These are phyloP conservation scores for Solanum clarkiae DNA, from an alignment of 257 asterid species.

Conservation along the genomic window DNA sequence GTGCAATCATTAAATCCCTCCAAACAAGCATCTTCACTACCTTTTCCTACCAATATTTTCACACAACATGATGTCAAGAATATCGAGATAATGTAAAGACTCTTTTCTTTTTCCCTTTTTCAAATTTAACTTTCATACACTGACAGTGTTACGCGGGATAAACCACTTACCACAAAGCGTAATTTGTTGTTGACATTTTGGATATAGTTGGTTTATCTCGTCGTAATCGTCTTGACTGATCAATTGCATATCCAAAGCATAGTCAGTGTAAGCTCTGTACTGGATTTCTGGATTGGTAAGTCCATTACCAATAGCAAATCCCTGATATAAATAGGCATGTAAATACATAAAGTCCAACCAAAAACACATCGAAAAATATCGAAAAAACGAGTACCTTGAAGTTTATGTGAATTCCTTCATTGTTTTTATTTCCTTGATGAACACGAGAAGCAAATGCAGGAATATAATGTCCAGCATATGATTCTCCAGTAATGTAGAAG, in stretches of 20 bases:
- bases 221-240: constrained; percentile 11
- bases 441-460: constrained; percentile 39
- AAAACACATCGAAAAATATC: neutral
- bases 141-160: neutral
- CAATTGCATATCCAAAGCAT: constrained; percentile 24
- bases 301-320: constrained; percentile 42
- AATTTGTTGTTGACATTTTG: constrained; percentile 11
- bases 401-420: constrained; percentile 14
- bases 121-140: neutral
- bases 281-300: constrained; percentile 38
- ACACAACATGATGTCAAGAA: neutral
- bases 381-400: constrained; percentile 1
- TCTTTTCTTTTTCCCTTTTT: neutral
- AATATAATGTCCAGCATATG: constrained; percentile 48
- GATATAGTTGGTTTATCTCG: neutral
- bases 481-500: constrained; percentile 44
- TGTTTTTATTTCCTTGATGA: constrained; percentile 14
- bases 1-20: constrained; percentile 16
- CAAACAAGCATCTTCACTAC: constrained; percentile 2
- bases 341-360: neutral
- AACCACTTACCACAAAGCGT: constrained; percentile 18
- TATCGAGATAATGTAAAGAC: neutral
- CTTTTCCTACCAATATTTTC: constrained; percentile 11
- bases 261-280: constrained; percentile 28
- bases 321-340: constrained; percentile 3